Evolutionary conservation across 1,284 basidiomycete genomes (phyloP), one percentile per base, ranked within the genome.

Genomic region (Gastroboletus turbinatus): DNA sequence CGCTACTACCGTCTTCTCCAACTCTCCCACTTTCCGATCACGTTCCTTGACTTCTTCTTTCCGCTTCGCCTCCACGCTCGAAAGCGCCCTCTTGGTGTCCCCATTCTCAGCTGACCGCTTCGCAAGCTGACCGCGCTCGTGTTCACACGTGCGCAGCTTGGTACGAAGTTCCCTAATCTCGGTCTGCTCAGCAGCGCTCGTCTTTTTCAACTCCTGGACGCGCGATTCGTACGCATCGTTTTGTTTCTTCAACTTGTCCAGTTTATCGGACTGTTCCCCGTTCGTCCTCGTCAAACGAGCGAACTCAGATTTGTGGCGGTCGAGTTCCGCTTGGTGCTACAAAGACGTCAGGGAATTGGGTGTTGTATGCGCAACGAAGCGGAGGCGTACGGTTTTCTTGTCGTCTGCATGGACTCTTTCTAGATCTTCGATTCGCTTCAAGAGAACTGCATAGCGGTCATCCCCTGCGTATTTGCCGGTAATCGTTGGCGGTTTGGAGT

Each of bases 381-480:
- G 25, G 50, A 1, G 17, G 25, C 84, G 63, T 66, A 89, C 89
- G 42, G 75, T 57, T 74, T 79, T 84, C 78, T 88, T 90, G 58
- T 79, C 82, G 11, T 90, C 85, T 30, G 76, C 70, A 61, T 89
- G 86, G 25, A 86, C 67, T 54, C 73, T 72, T 69, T 90, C 86
- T 14, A 90, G 68, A 17, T 88, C 83, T 38, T 88, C 85, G 0
- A 90, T 76, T 63, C 85, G 86, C 60, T 77, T 78, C 67, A 88
- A 82, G 10, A 90, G 75, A 17, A 68, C 56, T 11, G 76, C 74
- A 62, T 84, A 84, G 21, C 79, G 76, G 54, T 87, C 84, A 9
- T 56, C 65, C 3, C 59, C 50, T 35, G 54, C 35, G 25, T 56
- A 61, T 29, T 60, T 64, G 19, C 42, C 46, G 17, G 53, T 14